A percentile compares a stretch with the other conserved stretches of the same genome.
These are phyloP conservation scores for Teunomyces panamensis DNA, from an alignment of 805 yeast species.

Conservation along the genomic window DNA sequence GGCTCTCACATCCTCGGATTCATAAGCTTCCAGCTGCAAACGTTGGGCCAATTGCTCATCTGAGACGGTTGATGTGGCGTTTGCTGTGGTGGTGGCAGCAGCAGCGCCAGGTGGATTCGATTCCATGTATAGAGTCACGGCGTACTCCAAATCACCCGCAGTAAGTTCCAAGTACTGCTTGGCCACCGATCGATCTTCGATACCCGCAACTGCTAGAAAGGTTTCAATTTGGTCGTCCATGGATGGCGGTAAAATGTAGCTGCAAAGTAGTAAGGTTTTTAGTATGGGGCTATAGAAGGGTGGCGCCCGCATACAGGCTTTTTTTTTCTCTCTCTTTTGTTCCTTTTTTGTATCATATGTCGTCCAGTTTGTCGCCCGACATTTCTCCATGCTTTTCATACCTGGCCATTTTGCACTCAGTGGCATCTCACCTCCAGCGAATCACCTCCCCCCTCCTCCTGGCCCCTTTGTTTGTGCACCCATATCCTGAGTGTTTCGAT, in stretches of 20 bases:
- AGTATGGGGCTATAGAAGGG: not conserved
- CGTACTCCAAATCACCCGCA: conserved; percentile 74
- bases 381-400: not conserved
- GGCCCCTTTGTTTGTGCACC: not conserved
- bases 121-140: conserved; percentile 81
- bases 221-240: conserved; percentile 58
- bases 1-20: conserved; percentile 31
- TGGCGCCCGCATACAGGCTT: not conserved
- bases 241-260: not conserved
- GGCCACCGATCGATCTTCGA: conserved; percentile 65
- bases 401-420: not conserved
- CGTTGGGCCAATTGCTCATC: conserved; percentile 50
- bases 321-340: not conserved
- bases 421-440: not conserved
- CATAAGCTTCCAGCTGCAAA: conserved; percentile 62
- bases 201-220: conserved; percentile 82
- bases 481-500: not conserved
- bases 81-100: conserved; percentile 21
- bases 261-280: no score
- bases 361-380: not conserved
- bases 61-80: conserved; percentile 26
- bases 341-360: not conserved
- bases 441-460: not conserved
- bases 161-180: conserved; percentile 75
- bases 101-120: conserved; percentile 18